Conservation (phyloP, 1,284 basidiomycete species). For the Cutaneotrichosporon spelunceum region DNA sequence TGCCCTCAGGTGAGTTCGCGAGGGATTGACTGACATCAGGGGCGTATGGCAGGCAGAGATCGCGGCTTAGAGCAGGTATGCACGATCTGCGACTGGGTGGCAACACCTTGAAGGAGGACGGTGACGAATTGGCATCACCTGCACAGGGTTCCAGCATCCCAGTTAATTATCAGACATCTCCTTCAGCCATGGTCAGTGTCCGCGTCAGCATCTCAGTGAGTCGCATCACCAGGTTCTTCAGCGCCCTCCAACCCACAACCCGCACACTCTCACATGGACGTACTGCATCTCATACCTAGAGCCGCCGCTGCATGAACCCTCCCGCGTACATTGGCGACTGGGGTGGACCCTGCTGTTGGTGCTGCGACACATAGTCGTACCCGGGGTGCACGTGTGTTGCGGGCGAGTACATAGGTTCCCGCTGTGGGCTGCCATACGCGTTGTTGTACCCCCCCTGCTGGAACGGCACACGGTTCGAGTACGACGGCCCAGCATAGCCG, state of each 20-base stretch:
- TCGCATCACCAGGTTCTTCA: neutral
- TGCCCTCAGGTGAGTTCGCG: slow-evolving; percentile 28
- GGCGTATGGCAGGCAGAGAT: slow-evolving; percentile 45
- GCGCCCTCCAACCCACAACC: neutral
- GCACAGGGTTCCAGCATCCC: no score
- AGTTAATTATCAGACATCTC: no score
- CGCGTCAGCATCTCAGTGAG: neutral
- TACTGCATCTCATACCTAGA: slow-evolving; percentile 6
- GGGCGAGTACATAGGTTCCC: slow-evolving; percentile 13
- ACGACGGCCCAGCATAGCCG: neutral
- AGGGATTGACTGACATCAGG: slow-evolving; percentile 5
- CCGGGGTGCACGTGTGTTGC: slow-evolving; percentile 1
- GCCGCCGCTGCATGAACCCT: slow-evolving; percentile 5
- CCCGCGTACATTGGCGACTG: slow-evolving; percentile 7
- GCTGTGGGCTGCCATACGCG: slow-evolving; percentile 16
- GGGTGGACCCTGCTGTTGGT: slow-evolving; percentile 6
- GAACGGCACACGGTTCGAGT: neutral
- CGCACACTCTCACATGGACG: neutral
- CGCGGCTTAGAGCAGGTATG: neutral
- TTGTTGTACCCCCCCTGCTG: slow-evolving; percentile 1
- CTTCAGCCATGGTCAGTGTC: neutral
- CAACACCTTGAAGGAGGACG: neutral
- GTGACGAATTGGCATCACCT: neutral
- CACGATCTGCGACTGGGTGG: neutral
- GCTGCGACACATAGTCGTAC: slow-evolving; percentile 10